Conservation (phyloP, 2,329 filamentous ascomycete genomes). For the Aspergillus unguis region DNA sequence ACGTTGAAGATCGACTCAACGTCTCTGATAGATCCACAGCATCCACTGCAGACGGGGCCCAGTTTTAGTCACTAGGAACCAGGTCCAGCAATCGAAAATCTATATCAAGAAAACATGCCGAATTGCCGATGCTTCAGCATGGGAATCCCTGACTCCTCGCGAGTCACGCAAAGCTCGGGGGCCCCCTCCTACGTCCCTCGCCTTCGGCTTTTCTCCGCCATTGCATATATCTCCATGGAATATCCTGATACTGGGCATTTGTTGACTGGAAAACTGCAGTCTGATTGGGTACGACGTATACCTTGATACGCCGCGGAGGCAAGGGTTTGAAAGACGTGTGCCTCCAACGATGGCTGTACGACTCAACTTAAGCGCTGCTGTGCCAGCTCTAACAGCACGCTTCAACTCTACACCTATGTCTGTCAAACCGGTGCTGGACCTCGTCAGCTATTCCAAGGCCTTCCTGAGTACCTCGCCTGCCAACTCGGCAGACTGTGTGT, state of each 20-base stretch:
- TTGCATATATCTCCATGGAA: not conserved
- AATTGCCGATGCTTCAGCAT: not conserved
- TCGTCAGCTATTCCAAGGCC: not conserved
- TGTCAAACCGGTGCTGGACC: conserved; percentile 20
- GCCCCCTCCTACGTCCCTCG: not conserved
- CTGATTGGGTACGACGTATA: not conserved
- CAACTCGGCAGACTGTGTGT: not conserved
- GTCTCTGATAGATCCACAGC: not conserved
- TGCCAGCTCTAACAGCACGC: not conserved
- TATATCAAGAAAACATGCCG: not conserved
- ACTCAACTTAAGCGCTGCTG: not conserved
- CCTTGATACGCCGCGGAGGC: not conserved
- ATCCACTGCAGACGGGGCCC: not conserved
- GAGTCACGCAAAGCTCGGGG: not conserved
- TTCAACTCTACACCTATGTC: conserved; percentile 11
- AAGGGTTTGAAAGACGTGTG: not conserved
- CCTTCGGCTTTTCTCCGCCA: not conserved
- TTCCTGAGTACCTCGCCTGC: not conserved
- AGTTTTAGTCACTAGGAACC: not conserved
- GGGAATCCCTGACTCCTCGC: too few relatives aligned
- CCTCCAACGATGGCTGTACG: not conserved
- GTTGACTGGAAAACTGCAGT: not conserved
- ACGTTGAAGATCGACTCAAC: not conserved
- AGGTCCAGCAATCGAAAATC: not conserved
- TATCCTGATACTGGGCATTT: not conserved